Conservation (phyloP, 805 yeast species). For the baker's yeast (Saccharomyces cerevisiae) region DNA sequence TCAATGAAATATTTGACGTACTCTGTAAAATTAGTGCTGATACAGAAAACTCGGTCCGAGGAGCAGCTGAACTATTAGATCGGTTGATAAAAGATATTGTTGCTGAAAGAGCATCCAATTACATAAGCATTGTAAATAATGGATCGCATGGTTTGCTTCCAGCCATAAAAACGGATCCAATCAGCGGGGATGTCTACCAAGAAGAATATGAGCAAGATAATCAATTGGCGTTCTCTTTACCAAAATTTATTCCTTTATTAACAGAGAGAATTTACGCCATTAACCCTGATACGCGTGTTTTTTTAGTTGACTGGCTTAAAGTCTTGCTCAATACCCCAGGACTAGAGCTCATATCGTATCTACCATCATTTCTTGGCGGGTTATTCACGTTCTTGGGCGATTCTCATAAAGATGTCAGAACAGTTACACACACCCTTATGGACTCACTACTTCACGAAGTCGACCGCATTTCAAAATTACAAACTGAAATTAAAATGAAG, state of each 20-base stretch:
- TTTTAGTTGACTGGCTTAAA: conserved; percentile 87
- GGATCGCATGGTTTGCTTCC: conserved; percentile 37
- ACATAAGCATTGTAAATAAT: conserved; percentile 62
- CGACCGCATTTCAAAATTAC: conserved; percentile 63
- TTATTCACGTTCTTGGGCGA: conserved; percentile 72
- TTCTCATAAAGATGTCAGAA: conserved; percentile 77
- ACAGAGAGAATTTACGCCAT: conserved; percentile 86
- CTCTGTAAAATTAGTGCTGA: conserved; percentile 85
- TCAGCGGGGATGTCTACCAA: conserved; percentile 50
- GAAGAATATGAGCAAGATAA: conserved; percentile 48
- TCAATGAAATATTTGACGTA: conserved; percentile 92
- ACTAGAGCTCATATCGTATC: conserved; percentile 72
- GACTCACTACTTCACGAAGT: conserved; percentile 74
- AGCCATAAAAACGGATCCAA: conserved; percentile 40
- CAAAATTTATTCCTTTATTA: conserved; percentile 83
- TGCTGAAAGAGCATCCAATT: conserved; percentile 85
- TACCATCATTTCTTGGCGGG: conserved; percentile 82
- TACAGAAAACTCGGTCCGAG: conserved; percentile 82
- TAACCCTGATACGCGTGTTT: conserved; percentile 87
- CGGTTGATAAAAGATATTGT: conserved; percentile 88
- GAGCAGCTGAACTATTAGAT: conserved; percentile 91
- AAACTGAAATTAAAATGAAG: conserved; percentile 38
- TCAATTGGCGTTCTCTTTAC: conserved; percentile 61
- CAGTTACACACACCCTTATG: conserved; percentile 71
- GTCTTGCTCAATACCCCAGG: conserved; percentile 91